These are phyloP conservation scores for Petrea volubilis DNA, from an alignment of 257 asterid species.

Conservation along the genomic window DNA sequence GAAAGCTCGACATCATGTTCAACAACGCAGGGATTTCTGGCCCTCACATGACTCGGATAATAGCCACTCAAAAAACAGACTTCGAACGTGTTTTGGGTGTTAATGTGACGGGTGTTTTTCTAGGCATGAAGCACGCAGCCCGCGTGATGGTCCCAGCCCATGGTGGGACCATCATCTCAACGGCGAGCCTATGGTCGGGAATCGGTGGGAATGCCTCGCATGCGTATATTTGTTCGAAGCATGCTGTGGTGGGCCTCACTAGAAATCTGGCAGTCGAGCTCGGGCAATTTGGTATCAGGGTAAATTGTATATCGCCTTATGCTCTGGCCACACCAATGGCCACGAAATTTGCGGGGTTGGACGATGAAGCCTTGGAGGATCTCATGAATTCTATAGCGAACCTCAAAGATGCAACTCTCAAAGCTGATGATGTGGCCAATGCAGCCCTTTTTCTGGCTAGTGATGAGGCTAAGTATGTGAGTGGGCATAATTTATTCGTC, in stretches of 20 bases:
- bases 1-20: slow-evolving; percentile 63
- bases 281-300: slow-evolving; percentile 43
- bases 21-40: slow-evolving; percentile 55
- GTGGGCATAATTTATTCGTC: slow-evolving; percentile 45
- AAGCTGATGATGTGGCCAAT: slow-evolving; percentile 47
- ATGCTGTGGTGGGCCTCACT: slow-evolving; percentile 43
- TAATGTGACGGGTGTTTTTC: slow-evolving; percentile 46
- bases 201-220: slow-evolving; percentile 35
- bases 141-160: slow-evolving; percentile 45
- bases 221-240: slow-evolving; percentile 43
- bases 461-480: slow-evolving; percentile 42
- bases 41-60: slow-evolving; percentile 24
- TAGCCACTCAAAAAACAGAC: slow-evolving; percentile 24
- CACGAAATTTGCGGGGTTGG: slow-evolving; percentile 22
- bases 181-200: slow-evolving; percentile 27
- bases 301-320: slow-evolving; percentile 57
- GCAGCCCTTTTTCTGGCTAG: slow-evolving; percentile 49
- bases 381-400: slow-evolving; percentile 15
- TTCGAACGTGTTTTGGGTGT: slow-evolving; percentile 45
- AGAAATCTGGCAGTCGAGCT: slow-evolving; percentile 41
- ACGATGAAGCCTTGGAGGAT: slow-evolving; percentile 33
- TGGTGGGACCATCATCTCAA: slow-evolving; percentile 43
- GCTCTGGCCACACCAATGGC: slow-evolving; percentile 43
- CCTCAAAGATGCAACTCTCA: slow-evolving; percentile 41
- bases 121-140: slow-evolving; percentile 54